Base-by-base conservation (phyloP, 2,329 filamentous ascomycete species). In the Neurospora crassa region DNA sequence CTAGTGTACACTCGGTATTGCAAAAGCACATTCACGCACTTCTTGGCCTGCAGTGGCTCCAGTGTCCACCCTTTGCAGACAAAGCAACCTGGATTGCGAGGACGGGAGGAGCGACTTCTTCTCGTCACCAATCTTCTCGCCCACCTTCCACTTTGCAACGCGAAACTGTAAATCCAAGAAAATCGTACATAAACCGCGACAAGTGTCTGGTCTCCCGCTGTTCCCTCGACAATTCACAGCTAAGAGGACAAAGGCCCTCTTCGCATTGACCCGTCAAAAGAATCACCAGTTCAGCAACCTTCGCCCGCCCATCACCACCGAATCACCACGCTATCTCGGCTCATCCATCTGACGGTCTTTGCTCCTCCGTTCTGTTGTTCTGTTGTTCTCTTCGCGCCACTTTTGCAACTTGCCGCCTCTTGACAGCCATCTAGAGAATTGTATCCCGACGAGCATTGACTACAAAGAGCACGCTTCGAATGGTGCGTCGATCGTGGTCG, bases 401-500 rank as follows among this genome's bases (percentile, higher is more conserved):
- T n/a, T 63, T 34, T 63, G 53, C 53, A 16, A 63, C 24, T 63
- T 29, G 24, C 34, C 53, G 53, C 53, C 24, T 63, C 53, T 63
- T 34, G 24, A 34, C 53, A 37, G 24, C 53, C 53, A 34, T 63
- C 14, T 63, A 18, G 53, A 63, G 29, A 18, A 63, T 63, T 63
- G 53, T 63, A 53, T 53, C 29, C 47, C 20, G 47, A 20, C 47
- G 20, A 29, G 12, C 47, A 29, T 16, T 53, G 29, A 45, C 59
- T 69, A 45, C 69, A 71, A 43, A 72, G 67, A 67, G 45, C 67
- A 20, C 43, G 63, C 45, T 45, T 69, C 71, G 72, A 53, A 74
- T 74, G 72, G 73, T 73, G 69, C 42, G 67, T 67, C 43, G 63
- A 67, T 70, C 40, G 72, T 74, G 72, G 63, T 71, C 34, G 40